Percentiles rank a stretch among this genome's conserved stretches.
These are phyloP conservation scores for Umbelopsis sp. DNA, from an alignment of 371 early-diverging fungal species.

Conservation along the genomic window DNA sequence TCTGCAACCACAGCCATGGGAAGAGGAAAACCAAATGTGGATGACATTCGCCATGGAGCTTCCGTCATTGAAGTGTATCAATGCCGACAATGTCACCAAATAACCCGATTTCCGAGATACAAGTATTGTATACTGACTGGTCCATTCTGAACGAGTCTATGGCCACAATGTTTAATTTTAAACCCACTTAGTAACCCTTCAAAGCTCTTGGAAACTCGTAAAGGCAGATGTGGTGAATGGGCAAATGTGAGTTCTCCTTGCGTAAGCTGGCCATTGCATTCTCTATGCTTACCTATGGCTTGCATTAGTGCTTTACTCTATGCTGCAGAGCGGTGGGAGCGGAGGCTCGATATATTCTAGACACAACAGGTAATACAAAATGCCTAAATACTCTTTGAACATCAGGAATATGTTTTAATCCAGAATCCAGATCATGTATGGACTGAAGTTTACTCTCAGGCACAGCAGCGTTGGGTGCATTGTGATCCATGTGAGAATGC, in stretches of 20 bases:
- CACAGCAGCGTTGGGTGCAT: conserved; percentile 68
- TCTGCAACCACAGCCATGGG: conserved; percentile 36
- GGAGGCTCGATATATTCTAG: conserved; percentile 66
- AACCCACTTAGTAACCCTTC: conserved; percentile 46
- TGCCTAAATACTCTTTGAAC: not conserved
- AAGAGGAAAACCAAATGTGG: conserved; percentile 39
- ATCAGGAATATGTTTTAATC: not conserved
- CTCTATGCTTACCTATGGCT: not conserved
- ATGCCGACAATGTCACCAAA: conserved; percentile 49
- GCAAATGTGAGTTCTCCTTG: conserved; percentile 56
- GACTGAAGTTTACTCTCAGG: conserved; percentile 70
- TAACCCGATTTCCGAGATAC: conserved; percentile 74
- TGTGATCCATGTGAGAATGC: conserved; percentile 74
- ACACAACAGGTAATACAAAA: conserved; percentile 42
- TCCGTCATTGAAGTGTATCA: conserved; percentile 58
- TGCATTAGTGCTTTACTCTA: conserved; percentile 61
- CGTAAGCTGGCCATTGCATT: not conserved
- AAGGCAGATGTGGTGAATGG: conserved; percentile 82
- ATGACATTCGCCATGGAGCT: conserved; percentile 61
- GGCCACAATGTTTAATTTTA: too few relatives aligned
- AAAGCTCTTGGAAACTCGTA: conserved; percentile 62
- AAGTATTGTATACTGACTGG: conserved; percentile 37
- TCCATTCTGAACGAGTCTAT: not conserved
- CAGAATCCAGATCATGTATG: conserved; percentile 59
- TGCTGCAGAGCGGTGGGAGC: conserved; percentile 68